phyloP scores from a whole-genome alignment of 176 grass and related monocot genomes.

The Oryza officinalis region DNA sequence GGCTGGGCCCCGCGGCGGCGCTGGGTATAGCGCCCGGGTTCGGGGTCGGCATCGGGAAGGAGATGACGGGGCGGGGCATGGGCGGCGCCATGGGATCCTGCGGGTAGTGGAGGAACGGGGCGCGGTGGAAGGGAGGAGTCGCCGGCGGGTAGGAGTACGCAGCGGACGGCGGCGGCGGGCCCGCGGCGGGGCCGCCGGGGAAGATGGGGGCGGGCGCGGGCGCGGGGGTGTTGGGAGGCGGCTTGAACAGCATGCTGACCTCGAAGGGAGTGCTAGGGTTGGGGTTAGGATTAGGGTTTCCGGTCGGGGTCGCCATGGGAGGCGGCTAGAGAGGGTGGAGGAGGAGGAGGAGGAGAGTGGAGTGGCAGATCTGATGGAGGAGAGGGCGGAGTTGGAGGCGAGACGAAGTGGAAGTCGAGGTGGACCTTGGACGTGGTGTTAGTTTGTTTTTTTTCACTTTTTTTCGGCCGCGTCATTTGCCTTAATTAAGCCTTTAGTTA shows the following conservation, averaged over 20 bases:
- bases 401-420: conserved; percentile 11
- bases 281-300: conserved; percentile 68
- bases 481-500: no score
- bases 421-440: conserved; percentile 17
- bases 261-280: conserved; percentile 50
- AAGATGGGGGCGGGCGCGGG: conserved; percentile 43
- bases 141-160: conserved; percentile 76
- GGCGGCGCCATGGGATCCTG: conserved; percentile 41
- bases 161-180: conserved; percentile 47
- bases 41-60: conserved; percentile 51
- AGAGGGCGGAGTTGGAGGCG: conserved; percentile 27
- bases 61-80: conserved; percentile 50
- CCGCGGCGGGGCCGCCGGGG: conserved; percentile 30
- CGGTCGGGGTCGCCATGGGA: conserved; percentile 76
- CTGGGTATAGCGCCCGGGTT: conserved; percentile 42
- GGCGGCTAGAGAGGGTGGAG: conserved; percentile 6
- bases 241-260: conserved; percentile 66
- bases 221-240: conserved; percentile 40
- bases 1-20: conserved; percentile 45
- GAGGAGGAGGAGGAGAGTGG: conserved; percentile 34
- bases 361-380: conserved; percentile 39
- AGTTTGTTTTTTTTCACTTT: neutral
- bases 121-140: conserved; percentile 70
- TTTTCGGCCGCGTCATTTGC: neutral
- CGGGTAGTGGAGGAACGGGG: conserved; percentile 66